Evolutionary conservation across 2,329 filamentous ascomycete genomes (phyloP).

Genomic region (Fusarium nodosum): DNA sequence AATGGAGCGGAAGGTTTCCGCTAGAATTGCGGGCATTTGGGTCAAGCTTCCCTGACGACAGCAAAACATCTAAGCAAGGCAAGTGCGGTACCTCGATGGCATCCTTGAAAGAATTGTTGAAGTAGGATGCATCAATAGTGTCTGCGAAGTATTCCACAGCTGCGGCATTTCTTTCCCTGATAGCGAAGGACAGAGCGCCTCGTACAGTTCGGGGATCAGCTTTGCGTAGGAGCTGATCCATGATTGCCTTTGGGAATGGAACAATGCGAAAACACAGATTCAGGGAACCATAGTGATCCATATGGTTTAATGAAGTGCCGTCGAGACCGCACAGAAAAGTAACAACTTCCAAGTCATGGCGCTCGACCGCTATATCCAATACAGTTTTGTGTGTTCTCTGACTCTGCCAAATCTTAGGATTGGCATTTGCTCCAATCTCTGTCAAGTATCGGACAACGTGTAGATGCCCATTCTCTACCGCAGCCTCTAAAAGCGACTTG

Average conservation of each 20-base stretch:
- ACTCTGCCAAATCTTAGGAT: rapidly evolving
- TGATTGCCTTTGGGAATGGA: not conserved
- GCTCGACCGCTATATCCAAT: rapidly evolving
- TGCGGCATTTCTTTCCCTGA: rapidly evolving
- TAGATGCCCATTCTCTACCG: not conserved
- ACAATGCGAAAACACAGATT: rapidly evolving
- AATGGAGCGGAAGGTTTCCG: not conserved
- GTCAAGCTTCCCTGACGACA: not conserved
- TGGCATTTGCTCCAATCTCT: not conserved
- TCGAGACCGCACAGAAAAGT: not conserved
- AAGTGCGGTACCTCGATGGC: rapidly evolving
- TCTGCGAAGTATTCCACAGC: not conserved
- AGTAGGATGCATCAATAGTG: not conserved
- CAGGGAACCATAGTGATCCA: too few species aligned
- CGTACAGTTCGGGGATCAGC: not conserved
- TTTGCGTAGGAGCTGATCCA: not conserved
- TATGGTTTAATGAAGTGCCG: not conserved
- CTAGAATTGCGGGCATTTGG: not conserved
- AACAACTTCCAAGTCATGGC: not conserved
- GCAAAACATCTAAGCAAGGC: not conserved
- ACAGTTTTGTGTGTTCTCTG: too few species aligned
- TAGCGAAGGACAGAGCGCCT: not conserved
- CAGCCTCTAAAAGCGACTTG: not conserved
- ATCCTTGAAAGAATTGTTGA: rapidly evolving
- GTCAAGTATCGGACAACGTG: not conserved